Evolutionary conservation across 768 basidiomycete genomes (phyloP).

Genomic region (Suillus luteus): DNA sequence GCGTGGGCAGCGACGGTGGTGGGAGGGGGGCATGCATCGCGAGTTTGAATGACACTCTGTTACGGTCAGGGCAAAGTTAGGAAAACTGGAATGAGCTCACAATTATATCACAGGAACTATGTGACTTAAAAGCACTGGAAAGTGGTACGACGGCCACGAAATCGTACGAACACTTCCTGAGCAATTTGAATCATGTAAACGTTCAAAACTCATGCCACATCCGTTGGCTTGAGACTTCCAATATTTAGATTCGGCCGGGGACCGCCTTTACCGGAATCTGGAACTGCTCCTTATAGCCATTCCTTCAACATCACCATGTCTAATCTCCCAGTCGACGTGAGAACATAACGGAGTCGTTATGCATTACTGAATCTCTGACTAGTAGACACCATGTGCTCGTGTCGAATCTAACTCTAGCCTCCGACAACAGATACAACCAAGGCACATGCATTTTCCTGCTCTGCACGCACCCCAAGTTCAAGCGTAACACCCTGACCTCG

Average conservation of each 20-base stretch:
- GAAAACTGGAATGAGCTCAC: not conserved
- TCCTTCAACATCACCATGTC: not conserved
- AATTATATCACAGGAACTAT: constrained; percentile 9
- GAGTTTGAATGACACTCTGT: constrained; percentile 14
- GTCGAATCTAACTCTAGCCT: constrained; percentile 41
- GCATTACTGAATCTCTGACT: constrained; percentile 1
- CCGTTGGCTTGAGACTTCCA: constrained; percentile 9
- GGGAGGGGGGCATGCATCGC: constrained; percentile 35
- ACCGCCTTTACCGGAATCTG: not conserved
- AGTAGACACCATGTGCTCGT: constrained; percentile 16
- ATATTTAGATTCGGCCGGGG: constrained; percentile 12
- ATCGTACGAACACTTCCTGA: constrained; percentile 14
- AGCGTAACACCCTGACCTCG: constrained; percentile 89
- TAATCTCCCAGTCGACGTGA: constrained; percentile 4
- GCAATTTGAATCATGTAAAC: constrained; percentile 11
- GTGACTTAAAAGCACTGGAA: constrained; percentile 10
- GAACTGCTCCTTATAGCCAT: constrained; percentile 12
- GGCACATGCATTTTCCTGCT: constrained; percentile 82
- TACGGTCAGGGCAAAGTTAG: constrained; percentile 2
- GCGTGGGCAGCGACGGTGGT: constrained; percentile 71
- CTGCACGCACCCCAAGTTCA: constrained; percentile 89
- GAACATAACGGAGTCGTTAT: constrained; percentile 8
- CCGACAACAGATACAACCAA: constrained; percentile 91
- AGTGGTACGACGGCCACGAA: constrained; percentile 10
- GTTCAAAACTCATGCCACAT: constrained; percentile 9